Percentiles rank a stretch among this genome's conserved stretches.
phyloP scores from a whole-genome alignment of 2,329 filamentous ascomycete species.

The Phialophora tarda region DNA sequence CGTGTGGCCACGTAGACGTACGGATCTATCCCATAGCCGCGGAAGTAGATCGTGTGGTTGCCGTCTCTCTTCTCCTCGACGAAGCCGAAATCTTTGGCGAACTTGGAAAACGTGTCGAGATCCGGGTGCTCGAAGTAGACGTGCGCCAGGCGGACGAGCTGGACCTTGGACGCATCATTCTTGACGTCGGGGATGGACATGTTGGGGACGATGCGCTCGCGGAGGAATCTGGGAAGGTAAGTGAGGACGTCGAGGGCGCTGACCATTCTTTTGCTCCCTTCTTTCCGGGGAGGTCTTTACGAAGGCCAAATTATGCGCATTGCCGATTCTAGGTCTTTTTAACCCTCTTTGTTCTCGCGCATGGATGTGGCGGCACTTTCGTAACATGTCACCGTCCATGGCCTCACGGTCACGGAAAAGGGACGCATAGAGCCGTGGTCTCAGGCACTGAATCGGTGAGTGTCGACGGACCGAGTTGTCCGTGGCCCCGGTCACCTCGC shows the following conservation, averaged over 20 bases:
- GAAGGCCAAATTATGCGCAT: background rate
- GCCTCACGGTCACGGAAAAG: background rate
- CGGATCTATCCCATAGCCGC: slow-evolving; percentile 66
- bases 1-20: slow-evolving; percentile 64
- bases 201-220: slow-evolving; percentile 32
- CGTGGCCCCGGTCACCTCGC: background rate
- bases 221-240: slow-evolving; percentile 27
- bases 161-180: slow-evolving; percentile 37
- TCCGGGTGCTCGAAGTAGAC: slow-evolving; percentile 43
- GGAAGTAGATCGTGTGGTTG: slow-evolving; percentile 61
- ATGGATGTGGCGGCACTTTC: background rate
- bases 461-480: background rate
- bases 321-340: background rate
- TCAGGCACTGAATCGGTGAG: too few relatives aligned
- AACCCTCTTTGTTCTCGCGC: too few relatives aligned
- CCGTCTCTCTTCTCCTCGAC: slow-evolving; percentile 32
- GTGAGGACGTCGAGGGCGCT: slow-evolving; percentile 22
- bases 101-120: slow-evolving; percentile 38
- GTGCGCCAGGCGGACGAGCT: slow-evolving; percentile 41
- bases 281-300: too few relatives aligned
- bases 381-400: background rate
- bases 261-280: slow-evolving; percentile 1
- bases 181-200: slow-evolving; percentile 34
- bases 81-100: slow-evolving; percentile 45
- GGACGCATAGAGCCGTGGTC: background rate